Evolutionary conservation across 192 early-diverging fungal genomes (phyloP).

Genomic region (Podila minutissima): DNA sequence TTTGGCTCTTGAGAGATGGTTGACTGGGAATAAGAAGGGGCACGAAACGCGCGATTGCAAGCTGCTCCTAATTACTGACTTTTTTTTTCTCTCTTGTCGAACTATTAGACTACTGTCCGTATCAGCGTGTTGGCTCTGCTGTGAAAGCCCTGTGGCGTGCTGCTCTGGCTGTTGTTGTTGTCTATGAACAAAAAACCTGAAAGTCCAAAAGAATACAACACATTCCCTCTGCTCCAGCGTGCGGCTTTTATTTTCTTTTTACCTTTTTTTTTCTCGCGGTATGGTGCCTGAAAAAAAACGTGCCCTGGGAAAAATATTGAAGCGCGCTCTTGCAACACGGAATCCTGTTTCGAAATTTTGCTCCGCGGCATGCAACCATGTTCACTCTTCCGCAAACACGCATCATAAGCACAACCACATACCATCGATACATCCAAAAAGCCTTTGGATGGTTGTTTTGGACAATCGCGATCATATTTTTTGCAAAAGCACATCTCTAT

Average conservation of each 20-base stretch:
- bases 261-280: constrained; percentile 1
- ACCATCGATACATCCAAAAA: too few relatives aligned
- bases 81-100: not conserved
- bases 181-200: not conserved
- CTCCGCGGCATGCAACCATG: too few relatives aligned
- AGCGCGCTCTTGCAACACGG: too few relatives aligned
- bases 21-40: not conserved
- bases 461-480: not conserved
- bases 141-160: constrained; percentile 24
- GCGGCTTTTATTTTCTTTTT: constrained; percentile 7
- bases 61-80: not conserved
- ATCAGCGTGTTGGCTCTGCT: constrained; percentile 9
- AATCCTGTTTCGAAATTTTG: too few relatives aligned
- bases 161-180: constrained; percentile 20
- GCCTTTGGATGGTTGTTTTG: not conserved
- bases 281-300: not conserved
- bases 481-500: too few relatives aligned
- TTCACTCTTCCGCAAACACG: too few relatives aligned
- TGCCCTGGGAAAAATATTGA: not conserved
- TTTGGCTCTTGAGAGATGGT: not conserved
- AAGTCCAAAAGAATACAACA: not conserved
- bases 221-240: not conserved
- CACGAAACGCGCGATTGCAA: too few relatives aligned
- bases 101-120: not conserved
- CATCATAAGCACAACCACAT: too few relatives aligned